Evolutionary conservation across 139 green algal genomes (phyloP), one percentile per base, ranked within the genome.

Genomic region (Ulvella scutata): DNA sequence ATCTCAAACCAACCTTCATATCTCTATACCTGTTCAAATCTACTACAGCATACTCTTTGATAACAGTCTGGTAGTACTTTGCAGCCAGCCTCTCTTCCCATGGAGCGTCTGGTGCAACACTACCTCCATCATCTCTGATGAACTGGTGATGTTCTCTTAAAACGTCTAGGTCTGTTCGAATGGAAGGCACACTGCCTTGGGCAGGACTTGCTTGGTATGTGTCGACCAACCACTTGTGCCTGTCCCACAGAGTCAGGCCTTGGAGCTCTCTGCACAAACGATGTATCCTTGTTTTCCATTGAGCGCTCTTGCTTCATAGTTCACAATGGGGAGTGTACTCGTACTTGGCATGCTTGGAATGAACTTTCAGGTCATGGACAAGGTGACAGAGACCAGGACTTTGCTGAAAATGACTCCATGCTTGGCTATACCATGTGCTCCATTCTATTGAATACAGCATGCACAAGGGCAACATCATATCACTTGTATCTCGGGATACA

Each of bases 21-120:
- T 96, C 84, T 78, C 90, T 85, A 77, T 75, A 74, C 72, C 74
- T 80, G n/a, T 75, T 87, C 10, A 98, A 82, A 83, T 98, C 93
- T 13, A 85, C 92, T 23, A 98, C 89, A 77, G 80, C 87, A 75
- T 96, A 98, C 79, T 97, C 93, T 67, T 88, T 89, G 82, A 92
- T 10, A 13, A 98, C 85, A 44, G 90, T 86, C 43, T 88, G 75
- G 62, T 97, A 96, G 81, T 97, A 97, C 3, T 78, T 74, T 31
- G 80, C 82, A 1, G 92, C 90, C 31, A 97, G 78, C 0, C 84
- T 75, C 44, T 83, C 83, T 34, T 87, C 91, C 90, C 89, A 95
- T 72, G 61, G 74, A 43, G 51, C 74, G 13, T 78, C 79, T 3
- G 37, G 51, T 10, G n/a, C 51, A 26, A 67, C 10, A 31, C 33